These are phyloP conservation scores for Solanum gandarillasii DNA, from an alignment of 257 asterid genomes.

Conservation along the genomic window DNA sequence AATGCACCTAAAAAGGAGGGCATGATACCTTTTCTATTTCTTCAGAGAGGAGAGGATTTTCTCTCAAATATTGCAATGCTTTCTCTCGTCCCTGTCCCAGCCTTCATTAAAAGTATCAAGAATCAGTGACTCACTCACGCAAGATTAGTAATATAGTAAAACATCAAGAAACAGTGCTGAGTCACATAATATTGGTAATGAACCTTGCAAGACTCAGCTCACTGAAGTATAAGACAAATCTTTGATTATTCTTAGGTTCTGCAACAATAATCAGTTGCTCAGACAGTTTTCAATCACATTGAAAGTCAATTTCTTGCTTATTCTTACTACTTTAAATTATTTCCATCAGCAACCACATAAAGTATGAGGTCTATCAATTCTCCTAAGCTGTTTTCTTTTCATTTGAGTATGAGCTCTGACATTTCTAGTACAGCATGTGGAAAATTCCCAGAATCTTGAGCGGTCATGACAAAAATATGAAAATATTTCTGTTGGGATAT, in stretches of 20 bases:
- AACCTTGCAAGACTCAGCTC: neutral
- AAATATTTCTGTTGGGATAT: neutral
- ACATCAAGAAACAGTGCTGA: neutral
- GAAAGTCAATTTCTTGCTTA: neutral
- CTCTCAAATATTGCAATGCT: conserved; percentile 79
- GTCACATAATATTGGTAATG: neutral
- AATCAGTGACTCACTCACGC: neutral
- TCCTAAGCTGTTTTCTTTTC: neutral
- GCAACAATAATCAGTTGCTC: neutral
- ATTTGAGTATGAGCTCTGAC: neutral
- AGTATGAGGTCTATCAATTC: neutral
- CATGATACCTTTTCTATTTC: conserved; percentile 80
- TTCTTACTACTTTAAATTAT: neutral
- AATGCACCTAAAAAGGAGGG: neutral
- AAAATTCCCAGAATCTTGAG: neutral
- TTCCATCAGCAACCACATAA: neutral
- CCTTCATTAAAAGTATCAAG: conserved; percentile 24
- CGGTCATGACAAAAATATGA: neutral
- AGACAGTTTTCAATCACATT: neutral
- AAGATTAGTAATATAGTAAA: neutral
- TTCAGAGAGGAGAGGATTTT: conserved; percentile 57
- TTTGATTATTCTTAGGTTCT: neutral
- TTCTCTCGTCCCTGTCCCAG: conserved; percentile 97
- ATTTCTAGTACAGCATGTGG: neutral
- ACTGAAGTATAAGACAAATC: neutral